phyloP scores from a whole-genome alignment of 2,329 filamentous ascomycete genomes.

The Metarhizium robertsii region DNA sequence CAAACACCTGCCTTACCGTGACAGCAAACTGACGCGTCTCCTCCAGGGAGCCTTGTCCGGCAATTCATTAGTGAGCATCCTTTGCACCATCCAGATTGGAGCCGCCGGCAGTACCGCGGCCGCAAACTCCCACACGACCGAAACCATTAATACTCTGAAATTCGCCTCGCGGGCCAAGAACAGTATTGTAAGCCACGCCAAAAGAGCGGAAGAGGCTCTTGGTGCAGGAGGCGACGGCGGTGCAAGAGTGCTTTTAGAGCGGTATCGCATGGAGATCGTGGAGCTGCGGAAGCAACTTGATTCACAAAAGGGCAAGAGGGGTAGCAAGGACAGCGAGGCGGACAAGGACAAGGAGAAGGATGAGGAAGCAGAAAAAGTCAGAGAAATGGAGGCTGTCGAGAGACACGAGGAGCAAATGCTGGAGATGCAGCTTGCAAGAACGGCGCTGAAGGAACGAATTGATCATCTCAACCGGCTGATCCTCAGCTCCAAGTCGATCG shows the following conservation, averaged over 20 bases:
- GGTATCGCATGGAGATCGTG: slow-evolving; percentile 87
- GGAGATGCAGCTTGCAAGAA: slow-evolving; percentile 95
- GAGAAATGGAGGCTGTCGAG: slow-evolving; percentile 71
- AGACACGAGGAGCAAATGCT: slow-evolving; percentile 96
- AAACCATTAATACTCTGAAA: slow-evolving; percentile 93
- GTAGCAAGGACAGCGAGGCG: slow-evolving; percentile 49
- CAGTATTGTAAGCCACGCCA: slow-evolving; percentile 94
- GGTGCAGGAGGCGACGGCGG: slow-evolving; percentile 74
- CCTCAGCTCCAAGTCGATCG: slow-evolving; percentile 87
- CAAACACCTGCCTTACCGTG: slow-evolving; percentile 91
- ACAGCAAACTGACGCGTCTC: slow-evolving; percentile 92
- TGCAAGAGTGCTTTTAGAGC: slow-evolving; percentile 77
- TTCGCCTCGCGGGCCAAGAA: slow-evolving; percentile 97
- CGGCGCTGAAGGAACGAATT: slow-evolving; percentile 92
- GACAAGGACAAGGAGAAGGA: slow-evolving; percentile 46
- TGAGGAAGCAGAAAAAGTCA: slow-evolving; percentile 61
- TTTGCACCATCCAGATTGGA: slow-evolving; percentile 93
- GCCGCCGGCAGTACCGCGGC: slow-evolving; percentile 61
- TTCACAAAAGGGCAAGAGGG: slow-evolving; percentile 60
- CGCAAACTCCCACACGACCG: slow-evolving; percentile 66
- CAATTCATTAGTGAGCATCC: slow-evolving; percentile 89
- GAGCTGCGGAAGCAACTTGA: slow-evolving; percentile 76
- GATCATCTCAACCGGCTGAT: slow-evolving; percentile 94
- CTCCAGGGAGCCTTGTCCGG: slow-evolving; percentile 89
- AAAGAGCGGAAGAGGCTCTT: slow-evolving; percentile 83